Evolutionary conservation across 1,284 basidiomycete genomes (phyloP).

Genomic region (Ganoderma lingzhi): DNA sequence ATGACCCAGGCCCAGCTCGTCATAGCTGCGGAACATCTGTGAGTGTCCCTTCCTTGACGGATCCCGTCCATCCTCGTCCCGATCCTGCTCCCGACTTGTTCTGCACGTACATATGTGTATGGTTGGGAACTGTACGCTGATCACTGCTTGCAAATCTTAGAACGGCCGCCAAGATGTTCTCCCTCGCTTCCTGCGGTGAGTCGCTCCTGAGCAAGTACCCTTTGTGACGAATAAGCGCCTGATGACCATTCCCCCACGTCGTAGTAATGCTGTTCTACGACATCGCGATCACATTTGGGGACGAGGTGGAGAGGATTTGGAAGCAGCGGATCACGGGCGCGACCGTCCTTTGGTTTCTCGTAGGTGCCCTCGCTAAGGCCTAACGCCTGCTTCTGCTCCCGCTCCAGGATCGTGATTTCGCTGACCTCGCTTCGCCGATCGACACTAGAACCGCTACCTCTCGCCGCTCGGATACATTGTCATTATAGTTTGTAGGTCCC

Average conservation of each 20-base stretch:
- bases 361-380: constrained; percentile 20
- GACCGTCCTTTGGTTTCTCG: constrained; percentile 39
- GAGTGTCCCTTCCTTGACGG: constrained; percentile 15
- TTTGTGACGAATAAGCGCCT: constrained; percentile 7
- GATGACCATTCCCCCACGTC: constrained; percentile 1
- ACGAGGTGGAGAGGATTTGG: constrained; percentile 42
- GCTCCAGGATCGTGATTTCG: neutral
- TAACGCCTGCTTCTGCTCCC: neutral
- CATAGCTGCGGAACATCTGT: constrained; percentile 36
- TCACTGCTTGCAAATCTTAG: constrained; percentile 21
- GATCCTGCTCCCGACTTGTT: neutral
- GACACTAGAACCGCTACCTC: constrained; percentile 38
- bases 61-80: constrained; percentile 5
- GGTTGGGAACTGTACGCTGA: constrained; percentile 8
- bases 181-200: constrained; percentile 40
- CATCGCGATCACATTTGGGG: constrained; percentile 40
- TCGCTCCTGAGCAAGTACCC: constrained; percentile 7
- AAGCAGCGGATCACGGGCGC: constrained; percentile 40
- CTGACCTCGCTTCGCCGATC: constrained; percentile 12
- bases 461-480: constrained; percentile 40
- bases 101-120: neutral
- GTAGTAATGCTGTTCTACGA: constrained; percentile 42
- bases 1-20: constrained; percentile 28
- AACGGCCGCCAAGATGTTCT: constrained; percentile 40
- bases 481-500: constrained; percentile 38